Base-by-base conservation (phyloP, 768 basidiomycete species). In the Dacryopinax spathularia region DNA sequence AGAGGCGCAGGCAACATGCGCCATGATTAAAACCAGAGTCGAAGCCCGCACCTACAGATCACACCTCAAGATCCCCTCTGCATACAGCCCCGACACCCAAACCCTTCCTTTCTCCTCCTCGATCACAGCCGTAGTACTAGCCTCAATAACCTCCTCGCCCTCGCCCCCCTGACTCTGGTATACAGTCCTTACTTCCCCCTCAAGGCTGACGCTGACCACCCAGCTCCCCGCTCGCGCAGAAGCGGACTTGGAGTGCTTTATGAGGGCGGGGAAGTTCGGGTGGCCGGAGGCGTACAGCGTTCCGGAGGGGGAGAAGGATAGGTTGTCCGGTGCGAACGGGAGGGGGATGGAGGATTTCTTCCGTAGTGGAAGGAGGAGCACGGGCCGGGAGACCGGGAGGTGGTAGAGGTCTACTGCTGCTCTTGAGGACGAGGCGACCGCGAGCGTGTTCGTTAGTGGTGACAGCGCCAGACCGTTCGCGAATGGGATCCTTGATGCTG, bases 401-500 rank as follows among this genome's bases (percentile, higher is more conserved):
- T 74, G 67, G 75, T 85, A 88, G 63, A 87, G 69, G 61, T 73
- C 68, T 41, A 88, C 74, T 44, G 76, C 66, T 60, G 73, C 76
- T 27, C 78, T 69, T 1, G 83, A 74, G 34, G 82, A 82, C 1
- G 83, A 79, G 1, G 82, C 81, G 25, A 89, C 69, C 1, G 85
- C 88, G 27, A 87, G 74, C 34, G 79, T 74, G 1, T 72, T 69
- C 1, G 78, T 79, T 0, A 74, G 69, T 0, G 78, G 79, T 0
- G 85, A 84, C 39, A 88, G 66, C 0, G 86, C 77, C 64, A 89
- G 66, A 20, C 88, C 88, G 67, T 89, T 89, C 2, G 87, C 75
- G 71, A 88, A 88, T 0, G 87, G 73, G 15, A 87, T 71, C 61
- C 81, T 81, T 1, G 75, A 69, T 5, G 77, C 79, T 4, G 75